phyloP scores from a whole-genome alignment of 495 filamentous ascomycete species.

The Barbatosphaeria neglecta region DNA sequence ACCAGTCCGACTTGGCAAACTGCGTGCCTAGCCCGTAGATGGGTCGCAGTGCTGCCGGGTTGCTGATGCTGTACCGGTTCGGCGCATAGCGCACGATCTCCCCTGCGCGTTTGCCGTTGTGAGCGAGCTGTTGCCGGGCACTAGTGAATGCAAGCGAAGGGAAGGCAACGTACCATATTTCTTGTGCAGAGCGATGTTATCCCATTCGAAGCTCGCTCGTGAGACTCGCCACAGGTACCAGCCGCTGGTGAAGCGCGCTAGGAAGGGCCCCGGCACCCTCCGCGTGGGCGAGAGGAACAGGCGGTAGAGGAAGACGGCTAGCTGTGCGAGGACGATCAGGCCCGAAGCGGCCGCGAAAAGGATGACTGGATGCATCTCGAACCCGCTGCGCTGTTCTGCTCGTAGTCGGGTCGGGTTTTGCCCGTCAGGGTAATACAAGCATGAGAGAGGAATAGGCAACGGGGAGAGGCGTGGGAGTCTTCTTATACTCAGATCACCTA shows the following conservation, averaged over 20 bases:
- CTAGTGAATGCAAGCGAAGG: neutral
- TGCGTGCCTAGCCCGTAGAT: constrained; percentile 12
- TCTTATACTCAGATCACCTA: no score
- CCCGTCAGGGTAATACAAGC: no score
- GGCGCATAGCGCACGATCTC: constrained; percentile 23
- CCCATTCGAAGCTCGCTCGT: constrained; percentile 4
- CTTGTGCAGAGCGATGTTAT: constrained; percentile 14
- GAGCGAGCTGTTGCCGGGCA: no score
- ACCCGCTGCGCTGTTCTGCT: no score
- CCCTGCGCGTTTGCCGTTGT: neutral
- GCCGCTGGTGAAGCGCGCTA: constrained; percentile 7
- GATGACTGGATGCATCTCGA: neutral
- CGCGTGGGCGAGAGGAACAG: neutral
- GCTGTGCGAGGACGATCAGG: neutral
- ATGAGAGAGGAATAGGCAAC: no score
- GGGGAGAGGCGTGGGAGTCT: no score
- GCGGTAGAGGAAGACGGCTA: neutral
- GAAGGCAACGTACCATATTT: constrained; percentile 14
- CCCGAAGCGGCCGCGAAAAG: neutral
- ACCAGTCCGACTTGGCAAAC: constrained; percentile 20
- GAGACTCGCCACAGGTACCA: constrained; percentile 9
- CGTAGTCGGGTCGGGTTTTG: no score
- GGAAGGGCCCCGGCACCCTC: constrained; percentile 12
- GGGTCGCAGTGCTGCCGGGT: constrained; percentile 9
- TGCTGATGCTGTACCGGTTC: constrained; percentile 21